Conservation (phyloP, 2,329 filamentous ascomycete species). For the Xylariales sp. region DNA sequence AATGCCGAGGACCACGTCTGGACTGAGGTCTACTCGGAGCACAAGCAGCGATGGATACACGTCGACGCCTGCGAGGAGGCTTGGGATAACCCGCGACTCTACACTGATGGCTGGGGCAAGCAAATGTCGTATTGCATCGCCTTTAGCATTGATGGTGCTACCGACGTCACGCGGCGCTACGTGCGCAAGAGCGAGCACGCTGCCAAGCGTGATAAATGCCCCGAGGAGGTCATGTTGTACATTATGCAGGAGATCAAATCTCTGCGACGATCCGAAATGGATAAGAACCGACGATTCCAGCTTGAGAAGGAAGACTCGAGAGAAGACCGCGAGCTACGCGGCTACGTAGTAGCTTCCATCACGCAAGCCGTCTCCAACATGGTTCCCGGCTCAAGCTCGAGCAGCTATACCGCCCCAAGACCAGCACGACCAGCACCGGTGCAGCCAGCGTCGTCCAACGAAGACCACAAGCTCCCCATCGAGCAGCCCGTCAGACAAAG, state of each 20-base stretch:
- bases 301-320: slow-evolving; percentile 75
- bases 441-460: slow-evolving; percentile 26
- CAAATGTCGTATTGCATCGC: slow-evolving; percentile 97
- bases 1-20: slow-evolving; percentile 96
- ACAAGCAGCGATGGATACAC: slow-evolving; percentile 92
- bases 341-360: slow-evolving; percentile 70
- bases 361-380: slow-evolving; percentile 68
- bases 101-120: slow-evolving; percentile 92
- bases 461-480: slow-evolving; percentile 57
- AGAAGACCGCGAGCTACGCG: slow-evolving; percentile 71
- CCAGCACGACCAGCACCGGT: slow-evolving; percentile 10
- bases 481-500: slow-evolving; percentile 53
- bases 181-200: slow-evolving; percentile 31
- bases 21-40: slow-evolving; percentile 95
- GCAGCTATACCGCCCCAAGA: slow-evolving; percentile 17
- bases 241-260: slow-evolving; percentile 89
- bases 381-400: slow-evolving; percentile 42
- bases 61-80: slow-evolving; percentile 92
- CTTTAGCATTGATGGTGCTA: slow-evolving; percentile 83
- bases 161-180: slow-evolving; percentile 39
- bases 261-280: slow-evolving; percentile 76
- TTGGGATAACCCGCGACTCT: slow-evolving; percentile 91
- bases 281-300: slow-evolving; percentile 78
- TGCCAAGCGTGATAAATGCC: slow-evolving; percentile 70
- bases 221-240: slow-evolving; percentile 86